Percentiles rank a stretch among this genome's conserved stretches.
These are phyloP conservation scores for Podila minutissima DNA, from an alignment of 192 early-diverging fungal genomes.

Conservation along the genomic window DNA sequence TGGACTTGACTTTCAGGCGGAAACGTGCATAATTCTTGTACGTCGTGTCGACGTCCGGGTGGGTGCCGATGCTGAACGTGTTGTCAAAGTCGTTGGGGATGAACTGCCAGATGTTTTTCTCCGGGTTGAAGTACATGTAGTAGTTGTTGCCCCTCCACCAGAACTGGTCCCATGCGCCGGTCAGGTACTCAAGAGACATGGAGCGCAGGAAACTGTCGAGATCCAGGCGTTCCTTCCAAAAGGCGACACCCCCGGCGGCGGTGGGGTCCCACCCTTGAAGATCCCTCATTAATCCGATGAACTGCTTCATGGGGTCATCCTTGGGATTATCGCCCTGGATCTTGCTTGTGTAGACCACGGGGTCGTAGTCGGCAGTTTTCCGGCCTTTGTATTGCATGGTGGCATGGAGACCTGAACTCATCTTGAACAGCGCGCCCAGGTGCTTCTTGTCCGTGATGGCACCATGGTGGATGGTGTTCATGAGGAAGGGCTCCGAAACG, in stretches of 20 bases:
- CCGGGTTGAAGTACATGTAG: constrained; percentile 38
- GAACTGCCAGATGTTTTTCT: constrained; percentile 19
- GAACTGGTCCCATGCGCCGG: constrained; percentile 47
- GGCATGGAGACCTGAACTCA: constrained; percentile 34
- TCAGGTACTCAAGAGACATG: constrained; percentile 45
- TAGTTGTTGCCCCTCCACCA: constrained; percentile 52
- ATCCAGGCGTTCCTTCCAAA: constrained; percentile 41
- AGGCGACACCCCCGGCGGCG: constrained; percentile 1
- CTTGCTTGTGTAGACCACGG: constrained; percentile 29
- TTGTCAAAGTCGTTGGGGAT: constrained; percentile 55
- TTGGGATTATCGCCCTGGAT: constrained; percentile 11
- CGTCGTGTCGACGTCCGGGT: constrained; percentile 8
- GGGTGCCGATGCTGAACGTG: constrained; percentile 48
- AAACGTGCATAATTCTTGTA: constrained; percentile 31
- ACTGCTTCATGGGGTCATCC: constrained; percentile 20
- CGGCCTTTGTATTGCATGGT: constrained; percentile 38
- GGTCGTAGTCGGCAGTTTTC: constrained; percentile 20
- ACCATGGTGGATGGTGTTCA: constrained; percentile 29
- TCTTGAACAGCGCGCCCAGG: constrained; percentile 44
- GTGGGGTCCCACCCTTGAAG: constrained; percentile 28
- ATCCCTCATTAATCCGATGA: constrained; percentile 44
- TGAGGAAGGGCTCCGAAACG: constrained; percentile 36
- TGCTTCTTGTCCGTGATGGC: background rate
- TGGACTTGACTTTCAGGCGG: constrained; percentile 3
- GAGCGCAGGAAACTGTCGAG: constrained; percentile 30